Conservation (phyloP, 306 rosid genomes). For the Mimosa pudica region DNA sequence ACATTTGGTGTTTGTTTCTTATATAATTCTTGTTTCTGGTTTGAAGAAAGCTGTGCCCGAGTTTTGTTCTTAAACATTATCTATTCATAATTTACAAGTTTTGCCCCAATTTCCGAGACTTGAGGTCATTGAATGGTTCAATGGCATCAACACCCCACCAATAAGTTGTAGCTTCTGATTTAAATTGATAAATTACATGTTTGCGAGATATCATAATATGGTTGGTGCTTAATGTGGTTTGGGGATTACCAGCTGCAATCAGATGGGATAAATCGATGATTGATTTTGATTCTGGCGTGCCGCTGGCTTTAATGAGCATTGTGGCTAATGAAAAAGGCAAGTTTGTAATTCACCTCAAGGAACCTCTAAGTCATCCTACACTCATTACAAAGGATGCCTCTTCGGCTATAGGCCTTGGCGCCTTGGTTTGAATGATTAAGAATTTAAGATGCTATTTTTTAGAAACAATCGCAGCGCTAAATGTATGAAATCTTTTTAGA, state of each 20-base stretch:
- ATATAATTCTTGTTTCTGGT: slow-evolving; percentile 12
- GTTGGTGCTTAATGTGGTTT: neutral
- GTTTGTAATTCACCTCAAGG: no score
- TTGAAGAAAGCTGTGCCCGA: slow-evolving; percentile 21
- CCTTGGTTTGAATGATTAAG: no score
- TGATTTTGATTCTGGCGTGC: no score
- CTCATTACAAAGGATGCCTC: no score
- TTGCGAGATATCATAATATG: neutral
- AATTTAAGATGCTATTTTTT: no score
- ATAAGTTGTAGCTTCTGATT: neutral
- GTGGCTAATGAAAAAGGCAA: no score
- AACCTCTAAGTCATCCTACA: no score
- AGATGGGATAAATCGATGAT: neutral
- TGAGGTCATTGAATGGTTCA: neutral
- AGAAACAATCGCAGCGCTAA: no score
- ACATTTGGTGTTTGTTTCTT: slow-evolving; percentile 16
- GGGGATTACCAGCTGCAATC: neutral
- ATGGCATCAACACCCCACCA: neutral
- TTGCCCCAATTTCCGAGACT: neutral
- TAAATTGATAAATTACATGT: neutral
- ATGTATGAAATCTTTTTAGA: no score
- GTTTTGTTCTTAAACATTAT: slow-evolving; percentile 6
- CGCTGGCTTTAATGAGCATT: no score
- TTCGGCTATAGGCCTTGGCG: no score
- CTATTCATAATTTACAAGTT: slow-evolving; percentile 17